Evolutionary conservation across 257 asterid species (phyloP), one percentile per base, ranked within the genome.

Genomic region (Nemophila menziesii): DNA sequence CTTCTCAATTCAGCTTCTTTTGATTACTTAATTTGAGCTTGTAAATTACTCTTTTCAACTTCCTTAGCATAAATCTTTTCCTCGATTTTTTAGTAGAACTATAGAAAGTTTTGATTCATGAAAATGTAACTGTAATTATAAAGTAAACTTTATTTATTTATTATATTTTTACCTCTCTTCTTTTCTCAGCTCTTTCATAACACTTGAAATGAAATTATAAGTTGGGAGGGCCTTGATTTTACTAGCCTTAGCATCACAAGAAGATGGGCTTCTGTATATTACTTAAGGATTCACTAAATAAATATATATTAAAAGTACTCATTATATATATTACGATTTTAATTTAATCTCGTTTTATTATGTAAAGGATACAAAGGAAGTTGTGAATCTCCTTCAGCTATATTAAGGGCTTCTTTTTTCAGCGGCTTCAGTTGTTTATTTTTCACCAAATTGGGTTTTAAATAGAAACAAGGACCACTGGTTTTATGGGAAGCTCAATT

Each of bases 61-160:
- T 84, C 95, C 84, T 80, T 70, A 17, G 93, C 98, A 41, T 75
- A 95, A 54, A 77, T 80, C 68, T 83, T 89, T 47, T 89, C 93
- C 78, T 80, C 98, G 17, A 89, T 86, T 68, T 89, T 84, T 8
- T 95, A 52, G 56, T 80, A 84, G 48, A 84, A 89, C 98, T 89
- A 65, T 21, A 34, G 46, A 45, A 60, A 62, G 41, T n/a, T n/a
- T n/a, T n/a, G n/a, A n/a, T n/a, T n/a, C n/a, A n/a, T n/a, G n/a
- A n/a, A n/a, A n/a, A n/a, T n/a, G n/a, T n/a, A n/a, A n/a, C n/a
- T n/a, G n/a, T n/a, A n/a, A n/a, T n/a, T n/a, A n/a, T n/a, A n/a
- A n/a, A n/a, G n/a, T n/a, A n/a, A n/a, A n/a, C n/a, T n/a, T n/a
- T n/a, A n/a, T n/a, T n/a, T n/a, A n/a, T n/a, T n/a, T n/a, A 52